Conservation (phyloP, 176 grass and related monocot genomes). For the Poa pratensis region DNA sequence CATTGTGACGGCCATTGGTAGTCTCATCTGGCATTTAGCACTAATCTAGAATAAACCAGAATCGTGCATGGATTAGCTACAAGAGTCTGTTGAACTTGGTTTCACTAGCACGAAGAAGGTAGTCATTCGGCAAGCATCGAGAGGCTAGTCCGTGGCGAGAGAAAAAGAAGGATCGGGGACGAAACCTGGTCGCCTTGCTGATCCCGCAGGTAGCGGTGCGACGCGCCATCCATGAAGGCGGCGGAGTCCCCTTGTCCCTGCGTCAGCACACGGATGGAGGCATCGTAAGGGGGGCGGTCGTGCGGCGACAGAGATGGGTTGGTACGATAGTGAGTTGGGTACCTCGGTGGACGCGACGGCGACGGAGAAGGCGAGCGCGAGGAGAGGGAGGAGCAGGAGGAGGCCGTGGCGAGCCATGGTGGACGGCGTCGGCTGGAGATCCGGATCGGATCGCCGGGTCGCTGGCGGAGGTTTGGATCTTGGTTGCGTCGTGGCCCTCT, state of each 20-base stretch:
- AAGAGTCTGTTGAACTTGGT: background rate
- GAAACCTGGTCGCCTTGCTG: conserved; percentile 44
- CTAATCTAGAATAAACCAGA: background rate
- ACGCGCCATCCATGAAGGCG: conserved; percentile 48
- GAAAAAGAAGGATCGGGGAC: background rate
- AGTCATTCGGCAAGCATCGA: background rate
- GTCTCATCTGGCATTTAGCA: background rate
- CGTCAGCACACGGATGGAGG: background rate
- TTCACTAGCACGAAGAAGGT: background rate
- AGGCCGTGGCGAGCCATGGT: conserved; percentile 37
- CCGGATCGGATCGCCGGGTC: conserved; percentile 6
- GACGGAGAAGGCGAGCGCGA: conserved; percentile 30
- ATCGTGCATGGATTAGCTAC: background rate
- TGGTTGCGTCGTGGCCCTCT: background rate
- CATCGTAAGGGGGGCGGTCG: background rate
- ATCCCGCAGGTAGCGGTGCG: conserved; percentile 54
- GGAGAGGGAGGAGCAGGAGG: conserved; percentile 5
- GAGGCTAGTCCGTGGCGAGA: background rate
- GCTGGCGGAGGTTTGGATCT: conserved; percentile 23
- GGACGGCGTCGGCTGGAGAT: conserved; percentile 30
- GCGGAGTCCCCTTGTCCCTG: conserved; percentile 29
- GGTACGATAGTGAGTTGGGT: background rate
- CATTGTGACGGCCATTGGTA: background rate
- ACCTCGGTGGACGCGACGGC: conserved; percentile 40
- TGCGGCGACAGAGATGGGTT: background rate